phyloP scores from a whole-genome alignment of 2,329 filamentous ascomycete species.

The Zelopaecilomyces penicillatus region DNA sequence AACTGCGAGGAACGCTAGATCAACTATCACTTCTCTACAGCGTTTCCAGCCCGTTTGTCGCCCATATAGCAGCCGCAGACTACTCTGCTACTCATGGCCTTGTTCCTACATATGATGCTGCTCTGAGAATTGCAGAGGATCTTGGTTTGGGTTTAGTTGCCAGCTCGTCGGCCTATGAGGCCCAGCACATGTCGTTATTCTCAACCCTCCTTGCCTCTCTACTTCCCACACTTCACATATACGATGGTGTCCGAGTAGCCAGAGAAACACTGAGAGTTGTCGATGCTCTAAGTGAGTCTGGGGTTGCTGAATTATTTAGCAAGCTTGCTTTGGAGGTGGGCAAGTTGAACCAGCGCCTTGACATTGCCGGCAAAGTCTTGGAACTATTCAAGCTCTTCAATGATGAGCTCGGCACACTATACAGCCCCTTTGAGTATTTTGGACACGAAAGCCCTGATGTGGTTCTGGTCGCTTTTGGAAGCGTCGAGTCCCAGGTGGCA shows the following conservation, averaged over 20 bases:
- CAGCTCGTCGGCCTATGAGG: constrained; percentile 80
- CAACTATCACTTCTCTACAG: constrained; percentile 87
- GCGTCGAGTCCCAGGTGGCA: constrained; percentile 77
- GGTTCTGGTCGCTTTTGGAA: constrained; percentile 88
- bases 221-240: constrained; percentile 77
- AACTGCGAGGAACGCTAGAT: constrained; percentile 76
- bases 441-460: constrained; percentile 72
- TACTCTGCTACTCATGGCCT: constrained; percentile 64
- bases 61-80: constrained; percentile 85
- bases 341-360: constrained; percentile 60
- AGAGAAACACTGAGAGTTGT: constrained; percentile 76
- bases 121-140: constrained; percentile 77
- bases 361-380: constrained; percentile 62
- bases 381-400: constrained; percentile 71
- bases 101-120: constrained; percentile 77
- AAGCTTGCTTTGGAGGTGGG: constrained; percentile 54
- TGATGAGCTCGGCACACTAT: constrained; percentile 85
- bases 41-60: constrained; percentile 85
- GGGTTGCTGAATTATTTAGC: constrained; percentile 61
- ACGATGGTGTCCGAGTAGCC: constrained; percentile 76
- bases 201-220: constrained; percentile 71
- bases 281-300: constrained; percentile 67
- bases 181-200: constrained; percentile 92
- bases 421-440: constrained; percentile 87
- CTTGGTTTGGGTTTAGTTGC: constrained; percentile 79